These are phyloP conservation scores for Nelumbo lutea DNA, from an alignment of 164 flowering plant species.

Conservation along the genomic window DNA sequence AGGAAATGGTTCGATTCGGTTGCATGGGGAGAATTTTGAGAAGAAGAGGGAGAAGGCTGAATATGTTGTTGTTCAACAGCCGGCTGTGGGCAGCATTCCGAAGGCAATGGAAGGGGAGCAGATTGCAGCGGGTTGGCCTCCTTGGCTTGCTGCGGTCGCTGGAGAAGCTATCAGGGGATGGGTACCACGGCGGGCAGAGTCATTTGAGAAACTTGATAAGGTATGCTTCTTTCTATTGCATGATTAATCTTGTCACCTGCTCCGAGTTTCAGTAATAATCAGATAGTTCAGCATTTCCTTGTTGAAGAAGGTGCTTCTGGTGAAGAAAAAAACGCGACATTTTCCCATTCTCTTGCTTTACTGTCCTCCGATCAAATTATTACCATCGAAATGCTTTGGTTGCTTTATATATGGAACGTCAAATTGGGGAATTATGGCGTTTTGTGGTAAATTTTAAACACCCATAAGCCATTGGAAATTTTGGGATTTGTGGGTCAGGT, in stretches of 20 bases:
- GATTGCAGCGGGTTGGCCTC: conserved; percentile 97
- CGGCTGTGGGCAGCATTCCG: conserved; percentile 42
- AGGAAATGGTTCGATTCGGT: conserved; percentile 39
- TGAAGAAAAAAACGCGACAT: not conserved
- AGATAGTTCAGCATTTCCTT: not conserved
- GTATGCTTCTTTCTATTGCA: conserved; percentile 36
- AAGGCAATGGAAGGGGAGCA: conserved; percentile 78
- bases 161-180: conserved; percentile 96
- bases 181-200: conserved; percentile 94
- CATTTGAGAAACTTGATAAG: conserved; percentile 91
- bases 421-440: not conserved
- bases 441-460: not conserved
- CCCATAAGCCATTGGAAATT: not conserved
- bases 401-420: not conserved
- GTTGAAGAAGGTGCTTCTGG: not conserved
- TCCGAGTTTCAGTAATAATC: not conserved
- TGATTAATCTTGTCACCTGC: not conserved
- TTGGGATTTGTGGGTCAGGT: not conserved
- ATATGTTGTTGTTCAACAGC: conserved; percentile 34
- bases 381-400: too few species aligned
- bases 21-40: conserved; percentile 46
- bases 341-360: not conserved
- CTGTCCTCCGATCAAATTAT: not conserved
- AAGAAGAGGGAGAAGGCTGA: conserved; percentile 64
- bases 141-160: conserved; percentile 95